Base-by-base conservation (phyloP, 2,329 filamentous ascomycete genomes). In the Torrubiellomyces zombiae region DNA sequence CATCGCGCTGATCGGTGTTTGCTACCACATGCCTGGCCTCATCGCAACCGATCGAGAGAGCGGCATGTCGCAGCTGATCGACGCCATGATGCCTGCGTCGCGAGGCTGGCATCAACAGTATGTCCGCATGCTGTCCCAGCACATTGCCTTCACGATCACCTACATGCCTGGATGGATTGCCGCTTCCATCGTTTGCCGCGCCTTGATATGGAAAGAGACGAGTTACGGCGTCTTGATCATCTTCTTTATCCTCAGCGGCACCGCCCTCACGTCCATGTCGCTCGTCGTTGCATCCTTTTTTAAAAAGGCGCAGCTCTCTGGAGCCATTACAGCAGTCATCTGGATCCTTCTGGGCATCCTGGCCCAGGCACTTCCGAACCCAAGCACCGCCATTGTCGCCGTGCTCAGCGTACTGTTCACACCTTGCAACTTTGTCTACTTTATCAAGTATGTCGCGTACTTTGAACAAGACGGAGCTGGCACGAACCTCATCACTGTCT, bases 351-450 rank as follows among this genome's bases (percentile, higher is more conserved):
- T 91, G 2, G 79, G 75, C 13, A 75, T 91, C 35, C 56, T 86
- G 14, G 72, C 79, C 1, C 81, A 91, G 47, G 68, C 79, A n/a
- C 55, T 75, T 12, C 66, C 61, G 1, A 61, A 61, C 4, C 63
- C 66, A 2, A 56, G 51, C 9, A 75, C 70, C 1, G 69, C 54
- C 3, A 61, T 68, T 2, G 74, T 81, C 3, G 60, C 64, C 3
- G 55, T 79, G 6, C 57, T 86, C 4, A 71, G 71, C 36, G 44
- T 89, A n/a, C 50, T 91, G 0, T 91, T 91, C 41, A 68, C 77
- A 3, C 76, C 81, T 0, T 83, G 81, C 59, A 86, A 82, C 40
- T 86, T 80, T 42, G 73, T 82, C 14, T 79, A 73, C 44, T 83
- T 81, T 44, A 60, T 70, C 33, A 67, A 77, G 16, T 68, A 71